Conservation (phyloP, 73 alveolate genomes). For the Paramecium primaurelia region DNA sequence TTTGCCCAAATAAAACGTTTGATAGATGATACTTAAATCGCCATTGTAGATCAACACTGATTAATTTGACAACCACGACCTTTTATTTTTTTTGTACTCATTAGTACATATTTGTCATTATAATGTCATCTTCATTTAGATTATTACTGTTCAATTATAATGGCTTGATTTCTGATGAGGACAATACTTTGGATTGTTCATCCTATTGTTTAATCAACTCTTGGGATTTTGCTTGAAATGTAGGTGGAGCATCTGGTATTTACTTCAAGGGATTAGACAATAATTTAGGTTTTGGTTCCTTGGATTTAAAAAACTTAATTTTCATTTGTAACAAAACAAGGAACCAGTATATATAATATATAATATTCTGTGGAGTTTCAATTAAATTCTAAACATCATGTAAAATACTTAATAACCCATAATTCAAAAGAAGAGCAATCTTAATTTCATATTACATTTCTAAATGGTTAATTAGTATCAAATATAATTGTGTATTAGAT, state of each 20-base stretch:
- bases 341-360: not conserved
- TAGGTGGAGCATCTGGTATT: not conserved
- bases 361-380: not conserved
- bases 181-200: not conserved
- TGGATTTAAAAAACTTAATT: not conserved
- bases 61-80: constrained; percentile 1
- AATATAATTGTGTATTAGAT: not conserved
- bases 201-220: not conserved
- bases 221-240: not conserved
- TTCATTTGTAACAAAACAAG: not conserved
- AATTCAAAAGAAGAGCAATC: not conserved
- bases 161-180: not conserved
- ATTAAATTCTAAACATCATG: not conserved
- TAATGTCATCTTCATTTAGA: not conserved
- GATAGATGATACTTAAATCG: not conserved
- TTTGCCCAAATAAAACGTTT: constrained; percentile 4
- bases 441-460: not conserved
- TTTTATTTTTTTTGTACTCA: not conserved
- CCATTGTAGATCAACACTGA: not conserved
- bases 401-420: not conserved
- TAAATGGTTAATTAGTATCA: not conserved
- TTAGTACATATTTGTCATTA: not conserved
- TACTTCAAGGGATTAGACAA: not conserved
- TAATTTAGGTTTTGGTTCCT: not conserved
- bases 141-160: not conserved